phyloP scores from a whole-genome alignment of 768 basidiomycete species.

The Mrakia frigida region DNA sequence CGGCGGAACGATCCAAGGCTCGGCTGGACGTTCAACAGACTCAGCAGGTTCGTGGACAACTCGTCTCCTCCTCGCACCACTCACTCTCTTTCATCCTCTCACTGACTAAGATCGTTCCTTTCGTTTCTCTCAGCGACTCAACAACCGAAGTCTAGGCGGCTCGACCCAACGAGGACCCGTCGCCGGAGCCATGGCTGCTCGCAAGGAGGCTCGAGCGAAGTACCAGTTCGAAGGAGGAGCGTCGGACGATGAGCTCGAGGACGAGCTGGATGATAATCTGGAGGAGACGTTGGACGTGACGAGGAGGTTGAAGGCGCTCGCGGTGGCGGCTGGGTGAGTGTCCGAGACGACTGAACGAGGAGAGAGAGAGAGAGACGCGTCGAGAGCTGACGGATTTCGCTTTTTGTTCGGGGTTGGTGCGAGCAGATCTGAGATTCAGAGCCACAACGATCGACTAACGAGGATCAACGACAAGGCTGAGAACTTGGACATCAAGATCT shows the following conservation, averaged over 20 bases:
- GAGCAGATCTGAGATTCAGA: constrained; percentile 78
- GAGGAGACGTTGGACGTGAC: constrained; percentile 75
- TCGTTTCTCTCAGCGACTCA: constrained; percentile 12
- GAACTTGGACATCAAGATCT: constrained; percentile 65
- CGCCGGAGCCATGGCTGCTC: constrained; percentile 52
- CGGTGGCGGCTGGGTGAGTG: constrained; percentile 37
- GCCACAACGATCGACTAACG: constrained; percentile 74
- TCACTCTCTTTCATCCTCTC: not conserved
- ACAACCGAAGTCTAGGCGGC: constrained; percentile 41
- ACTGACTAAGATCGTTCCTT: not conserved
- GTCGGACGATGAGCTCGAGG: constrained; percentile 89
- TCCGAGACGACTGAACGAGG: too few species aligned
- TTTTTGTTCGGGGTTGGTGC: not conserved
- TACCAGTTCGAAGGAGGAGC: constrained; percentile 88
- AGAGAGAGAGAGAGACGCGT: not conserved
- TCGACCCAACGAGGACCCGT: constrained; percentile 49
- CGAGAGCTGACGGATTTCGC: not conserved
- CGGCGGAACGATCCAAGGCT: constrained; percentile 72
- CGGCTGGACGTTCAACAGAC: constrained; percentile 80
- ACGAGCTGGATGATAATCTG: constrained; percentile 87
- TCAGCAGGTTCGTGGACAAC: constrained; percentile 47
- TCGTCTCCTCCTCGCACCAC: not conserved
- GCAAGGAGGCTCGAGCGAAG: constrained; percentile 68
- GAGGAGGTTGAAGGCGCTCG: constrained; percentile 44
- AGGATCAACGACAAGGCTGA: constrained; percentile 73